Base-by-base conservation (phyloP, 2,329 filamentous ascomycete genomes). In the Verticillium albo-atrum region DNA sequence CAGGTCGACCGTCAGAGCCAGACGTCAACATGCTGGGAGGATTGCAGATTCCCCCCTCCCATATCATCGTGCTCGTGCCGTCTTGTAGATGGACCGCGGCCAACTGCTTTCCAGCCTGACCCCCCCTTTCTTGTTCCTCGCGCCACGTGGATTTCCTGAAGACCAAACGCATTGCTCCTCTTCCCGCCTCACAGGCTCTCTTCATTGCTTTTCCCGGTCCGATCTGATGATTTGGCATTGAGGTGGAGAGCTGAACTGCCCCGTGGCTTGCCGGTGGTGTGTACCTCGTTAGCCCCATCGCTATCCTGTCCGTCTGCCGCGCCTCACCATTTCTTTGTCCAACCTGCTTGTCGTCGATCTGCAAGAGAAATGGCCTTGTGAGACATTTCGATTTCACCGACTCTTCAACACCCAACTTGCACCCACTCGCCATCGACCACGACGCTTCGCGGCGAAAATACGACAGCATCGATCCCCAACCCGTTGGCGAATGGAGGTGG, bases 1-100 rank as follows among this genome's bases (percentile, higher is more conserved):
- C 61, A 63, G 61, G 61, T 60, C 23, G 60, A 57, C 57, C 55
- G 51, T 63, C 60, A 37, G 17, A 55, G 58, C 60, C 42, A 55
- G 60, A 61, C 51, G 60, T 60, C 56, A 60, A 61, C 32, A 30
- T 59, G 58, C 52, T 60, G 42, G 55, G 50, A 60, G 54, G 28
- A 57, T 32, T 42, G 57, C 34, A 52, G 23, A 32, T 28, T 28
- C 17, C 52, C 55, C 34, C 51, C 57, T 55, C 61, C 60, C 61
- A 61, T 60, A 63, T 54, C 26, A 26, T 57, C 57, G 55, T 58
- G 26, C 58, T 50, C 57, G 54, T 60, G 47, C 47, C 52, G 54
- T 20, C 28, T 32, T 55, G 56, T 50, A 32, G 56, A 58, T 53
- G 47, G 34, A 32, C 26, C 30, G 30, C 53, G 23, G 35, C 23